A percentile compares a stretch with the other conserved stretches of the same genome.
These are phyloP conservation scores for Penstemon barbatus DNA, from an alignment of 257 asterid genomes.

Conservation along the genomic window DNA sequence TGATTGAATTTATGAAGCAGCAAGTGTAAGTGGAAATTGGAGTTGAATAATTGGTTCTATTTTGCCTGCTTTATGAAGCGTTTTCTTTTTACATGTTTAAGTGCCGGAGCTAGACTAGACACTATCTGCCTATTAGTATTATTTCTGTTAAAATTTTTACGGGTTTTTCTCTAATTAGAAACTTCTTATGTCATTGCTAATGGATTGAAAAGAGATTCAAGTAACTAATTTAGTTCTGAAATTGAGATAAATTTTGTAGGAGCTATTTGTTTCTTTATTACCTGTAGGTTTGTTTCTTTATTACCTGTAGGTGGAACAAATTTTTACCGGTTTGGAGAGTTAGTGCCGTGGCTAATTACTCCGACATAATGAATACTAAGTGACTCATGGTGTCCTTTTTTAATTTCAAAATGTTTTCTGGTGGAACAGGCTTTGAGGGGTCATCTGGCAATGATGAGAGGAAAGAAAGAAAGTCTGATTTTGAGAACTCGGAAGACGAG, in stretches of 20 bases:
- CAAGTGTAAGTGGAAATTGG: not conserved
- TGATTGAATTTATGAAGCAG: not conserved
- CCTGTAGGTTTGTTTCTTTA: not conserved
- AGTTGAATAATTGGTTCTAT: no score
- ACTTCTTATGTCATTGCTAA: not conserved
- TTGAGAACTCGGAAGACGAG: constrained; percentile 96
- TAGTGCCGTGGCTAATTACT: constrained; percentile 7
- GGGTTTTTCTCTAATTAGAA: not conserved
- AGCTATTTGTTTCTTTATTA: no score
- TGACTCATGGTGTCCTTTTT: not conserved
- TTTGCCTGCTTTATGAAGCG: no score
- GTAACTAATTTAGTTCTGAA: no score
- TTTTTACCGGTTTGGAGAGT: not conserved
- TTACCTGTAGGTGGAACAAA: not conserved
- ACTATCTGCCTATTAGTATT: no score
- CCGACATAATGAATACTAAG: constrained; percentile 12
- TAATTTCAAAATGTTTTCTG: not conserved
- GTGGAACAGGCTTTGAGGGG: constrained; percentile 79
- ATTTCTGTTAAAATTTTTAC: not conserved
- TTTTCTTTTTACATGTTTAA: no score
- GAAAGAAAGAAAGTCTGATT: constrained; percentile 85
- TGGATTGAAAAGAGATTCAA: no score
- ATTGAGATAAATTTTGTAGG: no score
- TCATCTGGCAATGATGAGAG: constrained; percentile 86
- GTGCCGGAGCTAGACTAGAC: no score